phyloP scores from a whole-genome alignment of 768 basidiomycete species.

The Termitomyces sp. region DNA sequence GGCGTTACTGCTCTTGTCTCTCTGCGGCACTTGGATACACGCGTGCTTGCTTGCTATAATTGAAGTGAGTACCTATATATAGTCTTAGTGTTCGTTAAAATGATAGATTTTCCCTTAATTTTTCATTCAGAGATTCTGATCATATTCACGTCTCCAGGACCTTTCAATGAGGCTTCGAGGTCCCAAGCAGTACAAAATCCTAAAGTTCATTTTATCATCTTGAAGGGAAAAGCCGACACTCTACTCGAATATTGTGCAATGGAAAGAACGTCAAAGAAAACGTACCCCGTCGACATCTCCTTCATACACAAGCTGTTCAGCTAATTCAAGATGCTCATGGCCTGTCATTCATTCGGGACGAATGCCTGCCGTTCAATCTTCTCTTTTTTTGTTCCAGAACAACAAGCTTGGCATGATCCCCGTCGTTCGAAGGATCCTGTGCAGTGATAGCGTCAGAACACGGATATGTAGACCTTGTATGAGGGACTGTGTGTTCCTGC shows the following conservation, averaged over 20 bases:
- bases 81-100: not conserved
- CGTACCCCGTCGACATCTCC: not conserved
- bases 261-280: not conserved
- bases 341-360: no score
- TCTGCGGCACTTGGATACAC: conserved; percentile 1
- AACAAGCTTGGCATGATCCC: no score
- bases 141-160: not conserved
- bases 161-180: not conserved
- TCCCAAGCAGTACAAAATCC: not conserved
- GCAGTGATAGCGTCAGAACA: no score
- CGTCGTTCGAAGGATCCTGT: no score
- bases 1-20: not conserved
- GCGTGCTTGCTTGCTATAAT: conserved; percentile 3
- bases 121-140: conserved; percentile 1
- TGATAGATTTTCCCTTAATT: not conserved
- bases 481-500: no score
- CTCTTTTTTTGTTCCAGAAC: no score
- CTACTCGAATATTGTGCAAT: not conserved
- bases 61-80: conserved; percentile 6
- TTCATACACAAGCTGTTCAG: not conserved
- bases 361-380: no score
- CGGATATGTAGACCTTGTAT: no score
- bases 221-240: no score
- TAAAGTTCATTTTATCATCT: conserved; percentile 1
- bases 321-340: conserved; percentile 1